Percentiles rank a stretch among this genome's conserved stretches.
phyloP scores from a whole-genome alignment of 176 grass and related monocot genomes.

The Miscanthus lutarioriparius region DNA sequence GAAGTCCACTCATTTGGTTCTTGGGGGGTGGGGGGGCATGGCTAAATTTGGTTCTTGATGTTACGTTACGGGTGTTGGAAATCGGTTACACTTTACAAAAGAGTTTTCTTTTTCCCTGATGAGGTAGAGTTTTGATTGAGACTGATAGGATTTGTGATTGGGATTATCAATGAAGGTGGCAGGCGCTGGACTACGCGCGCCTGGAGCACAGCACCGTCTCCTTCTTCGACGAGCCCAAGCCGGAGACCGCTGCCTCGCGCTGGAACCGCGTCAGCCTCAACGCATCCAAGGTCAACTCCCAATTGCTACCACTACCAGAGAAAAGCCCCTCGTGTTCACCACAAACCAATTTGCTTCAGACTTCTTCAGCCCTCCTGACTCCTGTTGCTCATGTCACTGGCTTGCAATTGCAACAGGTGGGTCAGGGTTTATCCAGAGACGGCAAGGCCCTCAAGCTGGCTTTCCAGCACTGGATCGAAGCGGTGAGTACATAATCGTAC shows the following conservation, averaged over 20 bases:
- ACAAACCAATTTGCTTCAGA: background rate
- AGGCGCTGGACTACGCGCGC: conserved; percentile 64
- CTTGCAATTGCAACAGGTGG: conserved; percentile 49
- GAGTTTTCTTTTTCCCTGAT: background rate
- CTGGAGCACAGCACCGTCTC: conserved; percentile 75
- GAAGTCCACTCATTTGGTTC: background rate
- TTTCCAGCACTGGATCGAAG: conserved; percentile 99
- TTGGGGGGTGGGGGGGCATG: background rate
- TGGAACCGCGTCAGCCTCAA: conserved; percentile 85
- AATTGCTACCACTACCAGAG: background rate
- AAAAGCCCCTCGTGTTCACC: background rate
- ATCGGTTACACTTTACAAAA: background rate
- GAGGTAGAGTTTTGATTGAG: background rate
- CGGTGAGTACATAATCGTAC: conserved; percentile 63
- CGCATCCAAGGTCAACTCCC: conserved; percentile 65
- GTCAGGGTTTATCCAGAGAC: conserved; percentile 75
- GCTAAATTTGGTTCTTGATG: background rate
- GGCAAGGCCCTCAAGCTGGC: conserved; percentile 72
- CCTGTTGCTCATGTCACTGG: background rate
- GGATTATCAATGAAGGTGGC: conserved; percentile 63
- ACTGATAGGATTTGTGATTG: background rate
- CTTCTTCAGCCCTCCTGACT: background rate
- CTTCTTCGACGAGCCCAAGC: conserved; percentile 73
- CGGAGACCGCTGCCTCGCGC: conserved; percentile 73
- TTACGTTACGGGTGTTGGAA: background rate